These are phyloP conservation scores for Lathyrus aphaca DNA, from an alignment of 306 rosid species.

Conservation along the genomic window DNA sequence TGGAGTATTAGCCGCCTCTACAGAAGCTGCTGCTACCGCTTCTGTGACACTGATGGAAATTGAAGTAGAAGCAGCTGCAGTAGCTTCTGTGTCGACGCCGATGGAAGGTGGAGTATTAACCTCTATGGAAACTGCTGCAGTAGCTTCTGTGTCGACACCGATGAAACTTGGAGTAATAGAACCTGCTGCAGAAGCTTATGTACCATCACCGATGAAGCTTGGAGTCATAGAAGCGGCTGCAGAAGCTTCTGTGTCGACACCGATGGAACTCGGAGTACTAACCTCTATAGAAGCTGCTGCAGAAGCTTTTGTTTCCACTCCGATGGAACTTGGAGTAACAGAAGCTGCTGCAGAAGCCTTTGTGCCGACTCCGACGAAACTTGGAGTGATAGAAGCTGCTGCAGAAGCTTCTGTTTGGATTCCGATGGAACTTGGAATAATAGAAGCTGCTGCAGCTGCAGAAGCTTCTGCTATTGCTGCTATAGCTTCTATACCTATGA, in stretches of 20 bases:
- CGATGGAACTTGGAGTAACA: slow-evolving; percentile 32
- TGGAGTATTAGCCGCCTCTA: slow-evolving; percentile 41
- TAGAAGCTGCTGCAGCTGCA: background rate
- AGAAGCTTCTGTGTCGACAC: too few species aligned
- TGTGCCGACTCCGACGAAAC: too few species aligned
- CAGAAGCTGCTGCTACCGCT: slow-evolving; percentile 3
- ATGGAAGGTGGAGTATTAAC: too few species aligned
- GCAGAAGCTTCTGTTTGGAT: slow-evolving; percentile 10
- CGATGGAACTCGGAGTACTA: background rate
- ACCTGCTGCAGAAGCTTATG: too few species aligned
- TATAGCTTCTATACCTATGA: slow-evolving; percentile 16
- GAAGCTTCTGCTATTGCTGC: background rate
- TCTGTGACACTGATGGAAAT: too few species aligned
- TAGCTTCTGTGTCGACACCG: too few species aligned
- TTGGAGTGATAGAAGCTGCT: slow-evolving; percentile 27
- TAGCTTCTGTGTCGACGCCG: too few species aligned
- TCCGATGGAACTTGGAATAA: slow-evolving; percentile 8
- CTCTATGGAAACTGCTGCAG: too few species aligned
- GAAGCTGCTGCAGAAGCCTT: slow-evolving; percentile 19
- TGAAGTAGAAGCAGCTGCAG: too few species aligned
- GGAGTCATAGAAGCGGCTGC: slow-evolving; percentile 16
- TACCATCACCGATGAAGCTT: too few species aligned
- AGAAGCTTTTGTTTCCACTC: background rate
- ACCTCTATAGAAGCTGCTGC: slow-evolving; percentile 27
- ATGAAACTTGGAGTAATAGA: too few species aligned